A percentile compares a stretch with the other conserved stretches of the same genome.
These are phyloP conservation scores for Podosphaera fusca DNA, from an alignment of 2,329 filamentous ascomycete species.

Conservation along the genomic window DNA sequence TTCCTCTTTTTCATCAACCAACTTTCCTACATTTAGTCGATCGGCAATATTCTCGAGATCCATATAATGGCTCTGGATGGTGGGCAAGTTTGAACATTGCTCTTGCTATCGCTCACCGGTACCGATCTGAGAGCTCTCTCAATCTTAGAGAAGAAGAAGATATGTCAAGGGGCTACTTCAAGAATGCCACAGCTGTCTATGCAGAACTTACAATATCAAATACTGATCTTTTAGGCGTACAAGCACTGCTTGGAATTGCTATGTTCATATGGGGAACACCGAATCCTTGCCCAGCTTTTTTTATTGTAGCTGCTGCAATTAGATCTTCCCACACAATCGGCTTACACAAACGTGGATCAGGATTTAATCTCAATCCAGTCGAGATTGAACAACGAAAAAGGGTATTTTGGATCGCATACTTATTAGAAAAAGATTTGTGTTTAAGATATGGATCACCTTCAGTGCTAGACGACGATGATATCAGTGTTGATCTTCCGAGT, in stretches of 20 bases:
- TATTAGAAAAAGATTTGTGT: constrained; percentile 52
- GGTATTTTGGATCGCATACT: constrained; percentile 57
- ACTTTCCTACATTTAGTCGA: constrained; percentile 97
- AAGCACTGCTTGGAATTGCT: constrained; percentile 80
- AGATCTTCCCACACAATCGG: constrained; percentile 83
- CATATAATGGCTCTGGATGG: constrained; percentile 90
- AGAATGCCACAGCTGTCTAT: constrained; percentile 87
- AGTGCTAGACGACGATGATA: constrained; percentile 55
- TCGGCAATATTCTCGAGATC: constrained; percentile 75
- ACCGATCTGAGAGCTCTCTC: constrained; percentile 87
- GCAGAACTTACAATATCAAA: constrained; percentile 89
- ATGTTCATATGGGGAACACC: constrained; percentile 90
- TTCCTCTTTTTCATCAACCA: constrained; percentile 88
- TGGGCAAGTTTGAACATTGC: constrained; percentile 94
- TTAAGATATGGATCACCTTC: constrained; percentile 49
- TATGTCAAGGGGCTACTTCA: constrained; percentile 85
- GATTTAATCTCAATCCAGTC: constrained; percentile 78
- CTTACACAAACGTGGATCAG: constrained; percentile 76
- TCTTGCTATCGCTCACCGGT: constrained; percentile 73
- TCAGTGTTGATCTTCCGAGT: constrained; percentile 90
- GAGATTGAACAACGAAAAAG: constrained; percentile 78
- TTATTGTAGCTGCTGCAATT: constrained; percentile 76
- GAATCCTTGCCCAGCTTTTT: constrained; percentile 83
- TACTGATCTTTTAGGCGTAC: constrained; percentile 82
- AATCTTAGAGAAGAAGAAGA: constrained; percentile 79